Percentiles rank a stretch among this genome's conserved stretches.
These are phyloP conservation scores for Delitschia confertaspora DNA, from an alignment of 495 filamentous ascomycete genomes.

Conservation along the genomic window DNA sequence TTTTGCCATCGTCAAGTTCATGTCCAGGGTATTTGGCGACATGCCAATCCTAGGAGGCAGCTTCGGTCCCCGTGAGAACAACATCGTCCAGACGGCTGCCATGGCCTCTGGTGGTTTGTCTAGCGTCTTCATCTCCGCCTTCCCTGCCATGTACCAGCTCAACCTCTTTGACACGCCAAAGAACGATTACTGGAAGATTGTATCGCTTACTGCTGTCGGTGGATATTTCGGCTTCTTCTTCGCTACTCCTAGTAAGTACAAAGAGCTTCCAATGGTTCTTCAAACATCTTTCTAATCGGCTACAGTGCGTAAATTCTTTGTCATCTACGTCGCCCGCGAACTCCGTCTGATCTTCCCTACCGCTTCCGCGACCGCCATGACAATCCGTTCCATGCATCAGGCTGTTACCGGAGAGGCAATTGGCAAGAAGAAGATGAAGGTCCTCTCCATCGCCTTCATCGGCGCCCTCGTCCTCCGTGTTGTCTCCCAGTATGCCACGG, in stretches of 20 bases:
- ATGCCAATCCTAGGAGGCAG: constrained; percentile 51
- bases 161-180: constrained; percentile 45
- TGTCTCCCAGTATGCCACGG: constrained; percentile 51
- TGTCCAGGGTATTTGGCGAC: constrained; percentile 40
- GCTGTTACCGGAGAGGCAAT: constrained; percentile 43
- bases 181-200: constrained; percentile 48
- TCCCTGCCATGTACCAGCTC: constrained; percentile 56
- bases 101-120: constrained; percentile 55
- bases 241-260: constrained; percentile 44
- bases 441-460: constrained; percentile 44
- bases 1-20: constrained; percentile 54
- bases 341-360: constrained; percentile 56
- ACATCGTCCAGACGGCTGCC: constrained; percentile 55
- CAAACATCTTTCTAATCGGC: constrained; percentile 2
- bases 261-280: neutral
- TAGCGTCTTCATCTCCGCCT: constrained; percentile 54
- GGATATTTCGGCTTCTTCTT: constrained; percentile 64
- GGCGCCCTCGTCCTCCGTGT: constrained; percentile 46
- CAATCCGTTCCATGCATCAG: constrained; percentile 57
- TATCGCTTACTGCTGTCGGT: constrained; percentile 53
- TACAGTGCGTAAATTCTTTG: constrained; percentile 55
- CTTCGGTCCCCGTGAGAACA: constrained; percentile 61
- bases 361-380: constrained; percentile 51
- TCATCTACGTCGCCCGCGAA: constrained; percentile 56
- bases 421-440: constrained; percentile 53